Base-by-base conservation (phyloP, 306 rosid species). In the Urtica urens region DNA sequence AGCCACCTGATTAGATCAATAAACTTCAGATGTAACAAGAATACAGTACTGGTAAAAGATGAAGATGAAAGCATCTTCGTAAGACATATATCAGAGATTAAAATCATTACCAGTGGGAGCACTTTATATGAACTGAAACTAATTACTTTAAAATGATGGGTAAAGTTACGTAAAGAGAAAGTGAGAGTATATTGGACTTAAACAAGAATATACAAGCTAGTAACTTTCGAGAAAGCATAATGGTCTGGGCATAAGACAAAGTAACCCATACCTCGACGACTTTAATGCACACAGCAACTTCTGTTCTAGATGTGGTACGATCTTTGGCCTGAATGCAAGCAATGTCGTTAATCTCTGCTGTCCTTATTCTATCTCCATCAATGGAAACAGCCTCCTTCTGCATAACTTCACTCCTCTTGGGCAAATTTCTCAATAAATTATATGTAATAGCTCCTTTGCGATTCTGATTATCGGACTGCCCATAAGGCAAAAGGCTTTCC, bases 251-350 rank as follows among this genome's bases (percentile, higher is more conserved):
- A 26, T 13, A 28, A 24, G 61, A 43, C 24, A 23, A 23, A 22
- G 62, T 54, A 57, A 51, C n/a, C 39, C 77, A 57, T 70, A 86
- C 96, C 93, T 84, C 93, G 27, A 74, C 63, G 38, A 88, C 97
- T 72, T 71, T 71, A 62, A 88, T 64, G 72, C 97, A 88, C 49
- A 90, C 76, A 52, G 97, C 97, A 70, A 88, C 78, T 74, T 76
- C 93, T 38, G 60, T 68, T 77, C 93, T 76, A 63, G 93, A 80
- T 0, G 95, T 76, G 38, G 58, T 53, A 38, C 73, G 82, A 68
- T 88, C 97, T 67, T 81, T 81, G 59, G 93, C 95, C 74, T 78
- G 90, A 77, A 88, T 84, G 71, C 97, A 88, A 33, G 80, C 90
- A 43, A 88, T 65, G 66, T 51, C 64, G 61, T 84, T 75, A 73